Percentiles rank a stretch among this genome's conserved stretches.
These are phyloP conservation scores for Rutstroemia sydowiana DNA, from an alignment of 2,329 filamentous ascomycete species.

Conservation along the genomic window DNA sequence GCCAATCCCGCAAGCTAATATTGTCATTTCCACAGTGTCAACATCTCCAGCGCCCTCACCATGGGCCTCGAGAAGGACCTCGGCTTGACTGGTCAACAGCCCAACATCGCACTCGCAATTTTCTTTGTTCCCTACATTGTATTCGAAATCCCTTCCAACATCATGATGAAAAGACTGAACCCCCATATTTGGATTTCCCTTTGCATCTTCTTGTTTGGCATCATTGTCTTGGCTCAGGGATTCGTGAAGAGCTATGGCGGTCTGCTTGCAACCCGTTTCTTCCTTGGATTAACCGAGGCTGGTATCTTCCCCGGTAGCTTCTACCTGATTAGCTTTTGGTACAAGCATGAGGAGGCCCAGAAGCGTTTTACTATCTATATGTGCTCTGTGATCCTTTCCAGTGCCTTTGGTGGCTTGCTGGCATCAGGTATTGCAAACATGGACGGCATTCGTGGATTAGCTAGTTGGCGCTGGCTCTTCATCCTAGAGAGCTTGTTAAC, in stretches of 20 bases:
- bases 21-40: constrained; percentile 69
- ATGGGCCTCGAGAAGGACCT: constrained; percentile 60
- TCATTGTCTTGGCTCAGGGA: constrained; percentile 29
- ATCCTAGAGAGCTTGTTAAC: constrained; percentile 68
- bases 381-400: constrained; percentile 68
- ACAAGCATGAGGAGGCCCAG: constrained; percentile 78
- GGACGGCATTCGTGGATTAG: constrained; percentile 60
- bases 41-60: constrained; percentile 69
- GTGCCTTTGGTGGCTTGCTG: constrained; percentile 79
- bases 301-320: constrained; percentile 71
- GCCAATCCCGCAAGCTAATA: too few species aligned
- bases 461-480: constrained; percentile 77
- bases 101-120: constrained; percentile 70
- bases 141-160: constrained; percentile 65
- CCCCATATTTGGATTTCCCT: constrained; percentile 66
- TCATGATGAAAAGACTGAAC: constrained; percentile 60
- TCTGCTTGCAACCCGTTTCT: constrained; percentile 74
- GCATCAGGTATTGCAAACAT: constrained; percentile 87
- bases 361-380: constrained; percentile 94
- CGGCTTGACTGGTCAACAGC: constrained; percentile 49
- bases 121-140: constrained; percentile 76
- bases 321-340: constrained; percentile 83
- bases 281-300: constrained; percentile 70
- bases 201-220: constrained; percentile 67
- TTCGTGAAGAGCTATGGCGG: constrained; percentile 60